These are phyloP conservation scores for Spathaspora girioi DNA, from an alignment of 805 yeast species.

Conservation along the genomic window DNA sequence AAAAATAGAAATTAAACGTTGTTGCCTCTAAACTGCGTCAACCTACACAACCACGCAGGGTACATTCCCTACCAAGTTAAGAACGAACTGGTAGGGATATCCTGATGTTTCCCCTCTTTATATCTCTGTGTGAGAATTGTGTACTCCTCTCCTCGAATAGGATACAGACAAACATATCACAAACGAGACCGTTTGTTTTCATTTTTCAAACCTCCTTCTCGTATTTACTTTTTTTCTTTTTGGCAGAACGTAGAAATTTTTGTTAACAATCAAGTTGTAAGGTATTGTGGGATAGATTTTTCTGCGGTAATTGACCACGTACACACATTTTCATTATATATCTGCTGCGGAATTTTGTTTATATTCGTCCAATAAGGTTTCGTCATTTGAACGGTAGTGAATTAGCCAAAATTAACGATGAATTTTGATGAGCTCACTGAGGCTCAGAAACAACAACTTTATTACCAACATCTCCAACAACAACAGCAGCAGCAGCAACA, in stretches of 20 bases:
- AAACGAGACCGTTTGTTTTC: neutral
- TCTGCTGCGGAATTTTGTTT: neutral
- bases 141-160: neutral
- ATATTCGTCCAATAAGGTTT: neutral
- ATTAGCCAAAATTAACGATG: conserved; percentile 12
- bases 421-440: conserved; percentile 27
- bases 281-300: neutral
- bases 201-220: neutral
- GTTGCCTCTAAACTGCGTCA: too few relatives aligned
- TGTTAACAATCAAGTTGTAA: neutral
- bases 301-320: neutral
- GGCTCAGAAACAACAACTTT: conserved; percentile 29
- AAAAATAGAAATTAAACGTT: too few relatives aligned
- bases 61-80: too few relatives aligned
- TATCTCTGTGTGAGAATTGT: neutral
- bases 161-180: neutral
- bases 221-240: neutral
- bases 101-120: neutral
- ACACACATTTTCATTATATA: neutral
- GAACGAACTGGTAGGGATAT: too few relatives aligned
- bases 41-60: too few relatives aligned
- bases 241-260: neutral
- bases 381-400: neutral
- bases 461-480: conserved; percentile 20
- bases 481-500: conserved; percentile 11